Evolutionary conservation across 345 rosid genomes (phyloP).

Genomic region (Gossypium turneri): DNA sequence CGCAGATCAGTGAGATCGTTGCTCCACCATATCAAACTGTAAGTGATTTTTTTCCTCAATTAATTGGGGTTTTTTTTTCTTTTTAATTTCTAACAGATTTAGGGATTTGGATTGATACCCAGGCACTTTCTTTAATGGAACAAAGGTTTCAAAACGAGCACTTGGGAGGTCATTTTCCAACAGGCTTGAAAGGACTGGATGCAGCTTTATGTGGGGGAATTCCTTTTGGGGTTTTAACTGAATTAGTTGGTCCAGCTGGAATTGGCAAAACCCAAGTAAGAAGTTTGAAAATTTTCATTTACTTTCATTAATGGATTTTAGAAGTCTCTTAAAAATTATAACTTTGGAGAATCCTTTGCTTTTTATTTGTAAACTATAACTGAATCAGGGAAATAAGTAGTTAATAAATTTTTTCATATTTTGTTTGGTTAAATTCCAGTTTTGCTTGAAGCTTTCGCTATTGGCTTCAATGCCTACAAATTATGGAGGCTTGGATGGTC

Average conservation of each 20-base stretch:
- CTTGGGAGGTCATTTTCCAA: conserved; percentile 65
- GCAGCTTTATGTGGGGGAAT: conserved; percentile 70
- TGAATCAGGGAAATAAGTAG: neutral
- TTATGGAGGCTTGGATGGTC: conserved; percentile 77
- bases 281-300: neutral
- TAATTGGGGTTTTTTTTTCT: neutral
- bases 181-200: conserved; percentile 68
- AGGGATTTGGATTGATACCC: neutral
- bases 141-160: conserved; percentile 39
- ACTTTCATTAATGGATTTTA: neutral
- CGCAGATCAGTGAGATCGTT: conserved; percentile 48
- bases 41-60: neutral
- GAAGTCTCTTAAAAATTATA: neutral
- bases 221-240: conserved; percentile 82
- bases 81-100: neutral
- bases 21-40: conserved; percentile 71
- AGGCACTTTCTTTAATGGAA: conserved; percentile 59
- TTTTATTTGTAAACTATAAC: neutral
- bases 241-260: conserved; percentile 84
- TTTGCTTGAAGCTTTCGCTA: conserved; percentile 72
- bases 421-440: conserved; percentile 37
- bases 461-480: conserved; percentile 64
- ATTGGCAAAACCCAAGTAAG: conserved; percentile 70
- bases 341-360: neutral
- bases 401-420: neutral